These are phyloP conservation scores for Fusarium sp. DNA, from an alignment of 2,329 filamentous ascomycete genomes.

Conservation along the genomic window DNA sequence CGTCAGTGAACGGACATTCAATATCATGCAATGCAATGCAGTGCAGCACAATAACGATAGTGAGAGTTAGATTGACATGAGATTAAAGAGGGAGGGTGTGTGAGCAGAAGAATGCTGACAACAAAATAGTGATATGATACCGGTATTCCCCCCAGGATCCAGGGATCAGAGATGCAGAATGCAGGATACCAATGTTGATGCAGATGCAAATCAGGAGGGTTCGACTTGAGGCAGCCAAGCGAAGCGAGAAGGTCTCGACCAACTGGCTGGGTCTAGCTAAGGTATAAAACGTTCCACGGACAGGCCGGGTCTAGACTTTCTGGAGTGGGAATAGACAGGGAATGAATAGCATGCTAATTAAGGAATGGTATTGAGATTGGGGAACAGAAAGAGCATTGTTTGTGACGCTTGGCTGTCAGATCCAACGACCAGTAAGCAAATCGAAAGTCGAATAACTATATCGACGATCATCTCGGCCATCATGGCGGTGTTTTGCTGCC, in stretches of 20 bases:
- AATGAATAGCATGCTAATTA: conserved; percentile 1
- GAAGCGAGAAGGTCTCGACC: conserved; percentile 34
- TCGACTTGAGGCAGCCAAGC: conserved; percentile 17
- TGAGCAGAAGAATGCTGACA: background rate
- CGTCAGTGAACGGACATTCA: conserved; percentile 33
- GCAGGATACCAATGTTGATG: conserved; percentile 23
- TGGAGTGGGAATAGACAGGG: conserved; percentile 26
- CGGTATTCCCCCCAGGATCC: background rate
- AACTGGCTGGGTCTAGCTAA: conserved; percentile 13
- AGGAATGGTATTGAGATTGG: background rate
- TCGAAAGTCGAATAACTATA: background rate
- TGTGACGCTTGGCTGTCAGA: background rate
- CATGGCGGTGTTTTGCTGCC: background rate
- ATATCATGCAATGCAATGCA: background rate
- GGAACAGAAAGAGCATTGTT: background rate
- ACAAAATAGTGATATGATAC: background rate
- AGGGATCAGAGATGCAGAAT: conserved; percentile 22
- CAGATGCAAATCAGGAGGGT: conserved; percentile 25
- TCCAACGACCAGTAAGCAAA: background rate
- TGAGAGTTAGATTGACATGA: background rate
- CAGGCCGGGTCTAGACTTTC: conserved; percentile 26
- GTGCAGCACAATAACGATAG: background rate
- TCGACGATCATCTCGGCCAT: background rate
- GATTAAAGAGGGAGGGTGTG: background rate
- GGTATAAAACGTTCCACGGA: conserved; percentile 27